Percentiles rank a stretch among this genome's conserved stretches.
phyloP scores from a whole-genome alignment of 257 asterid species.

The Jaltomata sinuosa region DNA sequence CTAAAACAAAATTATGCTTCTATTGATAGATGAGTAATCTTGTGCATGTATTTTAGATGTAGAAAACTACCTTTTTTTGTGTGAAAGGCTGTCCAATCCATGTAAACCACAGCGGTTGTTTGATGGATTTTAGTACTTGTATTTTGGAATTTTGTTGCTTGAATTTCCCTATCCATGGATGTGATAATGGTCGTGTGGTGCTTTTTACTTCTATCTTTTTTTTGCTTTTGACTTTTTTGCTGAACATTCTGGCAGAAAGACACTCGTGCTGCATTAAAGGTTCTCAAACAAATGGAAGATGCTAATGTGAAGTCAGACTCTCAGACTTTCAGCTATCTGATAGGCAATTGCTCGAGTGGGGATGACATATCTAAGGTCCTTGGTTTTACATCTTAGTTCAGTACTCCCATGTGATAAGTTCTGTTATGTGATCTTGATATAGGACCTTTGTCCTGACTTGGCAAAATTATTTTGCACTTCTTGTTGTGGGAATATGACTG shows the following conservation, averaged over 20 bases:
- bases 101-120: background rate
- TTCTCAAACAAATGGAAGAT: conserved; percentile 76
- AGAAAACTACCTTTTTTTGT: background rate
- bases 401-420: background rate
- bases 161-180: background rate
- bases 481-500: background rate
- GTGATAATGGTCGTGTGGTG: background rate
- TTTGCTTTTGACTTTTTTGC: conserved; percentile 16
- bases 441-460: background rate
- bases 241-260: conserved; percentile 57
- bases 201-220: conserved; percentile 7
- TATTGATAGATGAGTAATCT: background rate
- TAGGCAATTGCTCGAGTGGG: conserved; percentile 45
- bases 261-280: conserved; percentile 34
- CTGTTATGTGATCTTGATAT: background rate
- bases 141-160: conserved; percentile 8
- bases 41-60: background rate
- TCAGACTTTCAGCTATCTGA: conserved; percentile 71
- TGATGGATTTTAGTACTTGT: background rate
- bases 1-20: background rate
- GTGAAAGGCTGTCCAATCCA: background rate
- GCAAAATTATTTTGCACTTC: background rate
- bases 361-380: conserved; percentile 66
- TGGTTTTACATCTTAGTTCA: background rate
- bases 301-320: conserved; percentile 73